Percentiles rank a stretch among this genome's conserved stretches.
These are phyloP conservation scores for Leccinum imitatum DNA, from an alignment of 768 basidiomycete genomes.

Conservation along the genomic window DNA sequence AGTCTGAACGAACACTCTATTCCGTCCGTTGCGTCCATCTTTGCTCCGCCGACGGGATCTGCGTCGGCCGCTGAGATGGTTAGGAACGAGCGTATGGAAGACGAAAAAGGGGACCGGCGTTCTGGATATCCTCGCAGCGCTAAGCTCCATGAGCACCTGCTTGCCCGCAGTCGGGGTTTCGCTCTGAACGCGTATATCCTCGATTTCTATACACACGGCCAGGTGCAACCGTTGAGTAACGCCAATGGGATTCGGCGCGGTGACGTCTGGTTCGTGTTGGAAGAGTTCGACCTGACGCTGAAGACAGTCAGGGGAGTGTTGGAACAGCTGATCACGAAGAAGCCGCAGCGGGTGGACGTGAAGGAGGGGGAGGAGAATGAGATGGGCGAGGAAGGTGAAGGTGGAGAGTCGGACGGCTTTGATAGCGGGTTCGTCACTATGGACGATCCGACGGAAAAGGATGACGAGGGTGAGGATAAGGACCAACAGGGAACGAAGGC, in stretches of 20 bases:
- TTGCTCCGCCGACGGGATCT: constrained; percentile 22
- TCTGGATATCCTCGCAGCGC: not conserved
- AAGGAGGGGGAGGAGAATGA: constrained; percentile 16
- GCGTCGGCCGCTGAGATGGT: not conserved
- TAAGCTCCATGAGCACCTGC: not conserved
- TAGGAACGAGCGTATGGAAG: not conserved
- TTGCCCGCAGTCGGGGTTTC: constrained; percentile 7
- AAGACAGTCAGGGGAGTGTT: constrained; percentile 49
- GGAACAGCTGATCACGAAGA: constrained; percentile 43
- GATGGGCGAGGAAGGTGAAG: constrained; percentile 16
- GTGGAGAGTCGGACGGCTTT: constrained; percentile 13
- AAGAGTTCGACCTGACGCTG: constrained; percentile 57
- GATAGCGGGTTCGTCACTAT: constrained; percentile 36
- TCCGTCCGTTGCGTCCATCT: constrained; percentile 49
- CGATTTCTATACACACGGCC: constrained; percentile 71
- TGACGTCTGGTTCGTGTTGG: constrained; percentile 63
- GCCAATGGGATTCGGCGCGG: constrained; percentile 62
- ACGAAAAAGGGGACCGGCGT: not conserved
- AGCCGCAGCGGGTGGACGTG: constrained; percentile 15
- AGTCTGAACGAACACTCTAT: constrained; percentile 59
- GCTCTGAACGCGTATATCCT: constrained; percentile 63
- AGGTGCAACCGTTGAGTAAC: constrained; percentile 42
- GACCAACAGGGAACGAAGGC: not conserved
- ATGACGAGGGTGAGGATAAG: constrained; percentile 8
- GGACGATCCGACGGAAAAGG: constrained; percentile 31